phyloP scores from a whole-genome alignment of 495 filamentous ascomycete species.

The Lophiotrema nucula region DNA sequence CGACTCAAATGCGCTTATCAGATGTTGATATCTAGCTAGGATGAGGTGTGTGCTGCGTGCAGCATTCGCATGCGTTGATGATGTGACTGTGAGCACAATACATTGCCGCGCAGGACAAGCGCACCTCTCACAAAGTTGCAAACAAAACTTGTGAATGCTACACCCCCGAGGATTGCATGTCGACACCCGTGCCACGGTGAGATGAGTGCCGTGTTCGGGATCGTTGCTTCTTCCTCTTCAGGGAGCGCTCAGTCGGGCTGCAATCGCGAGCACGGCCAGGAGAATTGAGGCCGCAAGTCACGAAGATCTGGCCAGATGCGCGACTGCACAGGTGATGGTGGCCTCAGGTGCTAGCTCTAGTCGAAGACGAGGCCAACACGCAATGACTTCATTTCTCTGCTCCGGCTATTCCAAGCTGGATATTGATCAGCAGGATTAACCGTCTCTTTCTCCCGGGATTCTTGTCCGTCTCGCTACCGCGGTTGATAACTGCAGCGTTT shows the following conservation, averaged over 20 bases:
- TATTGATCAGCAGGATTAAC: conserved; percentile 25
- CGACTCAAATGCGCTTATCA: background rate
- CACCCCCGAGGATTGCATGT: background rate
- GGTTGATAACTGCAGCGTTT: conserved; percentile 5
- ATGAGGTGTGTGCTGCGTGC: background rate
- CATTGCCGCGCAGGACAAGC: conserved; percentile 22
- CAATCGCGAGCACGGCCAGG: background rate
- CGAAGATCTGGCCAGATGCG: background rate
- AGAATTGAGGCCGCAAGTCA: background rate
- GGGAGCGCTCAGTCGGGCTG: conserved; percentile 6
- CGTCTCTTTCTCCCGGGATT: conserved; percentile 10
- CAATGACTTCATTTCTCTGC: conserved; percentile 27
- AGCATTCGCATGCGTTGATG: conserved; percentile 12
- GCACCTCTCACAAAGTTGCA: conserved; percentile 14
- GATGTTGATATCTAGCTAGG: background rate
- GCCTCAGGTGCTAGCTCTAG: background rate
- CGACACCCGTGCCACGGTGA: background rate
- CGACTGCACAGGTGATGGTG: background rate
- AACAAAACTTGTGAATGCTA: conserved; percentile 16
- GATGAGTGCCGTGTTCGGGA: conserved; percentile 23
- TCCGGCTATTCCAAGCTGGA: conserved; percentile 12
- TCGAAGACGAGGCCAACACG: background rate
- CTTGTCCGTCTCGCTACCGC: conserved; percentile 10
- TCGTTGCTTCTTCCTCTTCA: conserved; percentile 4
- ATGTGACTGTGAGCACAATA: conserved; percentile 13